Evolutionary conservation across 208 protist genomes (phyloP), one percentile per base, ranked within the genome.

Genomic region (Crithidia expoeki): DNA sequence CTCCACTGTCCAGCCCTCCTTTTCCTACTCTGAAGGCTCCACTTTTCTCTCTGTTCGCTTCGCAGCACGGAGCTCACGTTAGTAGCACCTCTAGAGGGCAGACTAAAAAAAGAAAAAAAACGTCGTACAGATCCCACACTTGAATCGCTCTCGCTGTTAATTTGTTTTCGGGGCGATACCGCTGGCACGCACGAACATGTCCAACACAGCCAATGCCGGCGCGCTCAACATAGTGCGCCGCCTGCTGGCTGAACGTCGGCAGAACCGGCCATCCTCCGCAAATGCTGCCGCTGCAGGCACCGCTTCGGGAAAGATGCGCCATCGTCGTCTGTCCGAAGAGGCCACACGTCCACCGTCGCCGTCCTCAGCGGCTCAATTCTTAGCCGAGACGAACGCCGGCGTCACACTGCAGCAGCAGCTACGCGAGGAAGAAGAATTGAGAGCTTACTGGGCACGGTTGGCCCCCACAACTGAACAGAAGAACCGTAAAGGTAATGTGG

Each of bases 191-290:
- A n/a, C n/a, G n/a, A n/a, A n/a, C 9, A 58, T 63, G 42, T 53
- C 49, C 21, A 25, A 19, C n/a, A 14, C 17, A n/a, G 10, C 33
- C 1, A 49, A 36, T 11, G 2, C 11, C 50, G 51, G 32, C 10
- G 68, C 49, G 11, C 68, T 67, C 0, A 33, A 21, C 25, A 44
- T 42, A 4, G 67, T 72, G 1, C 67, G 67, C 4, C 67, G 50
- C 40, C 47, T 49, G 21, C 67, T 65, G 14, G 56, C 67, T 25
- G 57, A 72, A 49, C 67, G 67, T 4, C 67, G 67, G 32, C 53
- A 52, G 33, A 61, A 25, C 11, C 23, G 61, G 2, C 53, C n/a
- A 23, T 25, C 40, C 21, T 21, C 6, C 16, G 2, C 19, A 19
- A 32, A 21, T 30, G 21, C 12, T 34, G 42, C 21, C 17, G 52